A percentile compares a stretch with the other conserved stretches of the same genome.
Evolutionary conservation across 306 rosid species (phyloP).

Genomic region (Potentilla sterilis): DNA sequence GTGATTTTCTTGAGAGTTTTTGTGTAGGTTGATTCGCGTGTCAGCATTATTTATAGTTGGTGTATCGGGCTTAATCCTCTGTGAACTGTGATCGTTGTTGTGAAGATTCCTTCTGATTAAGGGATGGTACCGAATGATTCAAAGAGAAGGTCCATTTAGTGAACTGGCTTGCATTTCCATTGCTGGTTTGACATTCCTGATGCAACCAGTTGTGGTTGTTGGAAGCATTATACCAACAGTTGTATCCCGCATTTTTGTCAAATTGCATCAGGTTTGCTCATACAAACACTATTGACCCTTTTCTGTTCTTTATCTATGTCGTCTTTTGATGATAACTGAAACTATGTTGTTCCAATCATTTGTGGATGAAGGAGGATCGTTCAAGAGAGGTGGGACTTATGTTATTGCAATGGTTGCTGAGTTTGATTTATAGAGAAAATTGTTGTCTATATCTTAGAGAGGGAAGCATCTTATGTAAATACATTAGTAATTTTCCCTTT

Average conservation of each 20-base stretch:
- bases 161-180: slow-evolving; percentile 80
- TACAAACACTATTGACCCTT: background rate
- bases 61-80: slow-evolving; percentile 45
- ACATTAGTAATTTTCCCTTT: slow-evolving; percentile 19
- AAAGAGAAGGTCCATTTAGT: slow-evolving; percentile 82
- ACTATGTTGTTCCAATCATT: slow-evolving; percentile 20
- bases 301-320: background rate
- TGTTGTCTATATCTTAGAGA: slow-evolving; percentile 85
- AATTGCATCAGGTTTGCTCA: slow-evolving; percentile 67
- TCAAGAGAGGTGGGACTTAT: slow-evolving; percentile 63
- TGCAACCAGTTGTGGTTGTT: slow-evolving; percentile 76
- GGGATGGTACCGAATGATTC: slow-evolving; percentile 64
- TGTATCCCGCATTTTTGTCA: slow-evolving; percentile 65
- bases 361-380: slow-evolving; percentile 67
- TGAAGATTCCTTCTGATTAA: slow-evolving; percentile 71
- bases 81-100: slow-evolving; percentile 58
- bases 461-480: no score
- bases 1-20: no score
- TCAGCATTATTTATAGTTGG: slow-evolving; percentile 58
- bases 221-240: slow-evolving; percentile 60
- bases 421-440: slow-evolving; percentile 70
- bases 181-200: slow-evolving; percentile 74
- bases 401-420: slow-evolving; percentile 81
- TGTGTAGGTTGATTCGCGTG: slow-evolving; percentile 66
- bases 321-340: slow-evolving; percentile 11